Conservation (phyloP, 768 basidiomycete genomes). For the Lactarius deliciosus region DNA sequence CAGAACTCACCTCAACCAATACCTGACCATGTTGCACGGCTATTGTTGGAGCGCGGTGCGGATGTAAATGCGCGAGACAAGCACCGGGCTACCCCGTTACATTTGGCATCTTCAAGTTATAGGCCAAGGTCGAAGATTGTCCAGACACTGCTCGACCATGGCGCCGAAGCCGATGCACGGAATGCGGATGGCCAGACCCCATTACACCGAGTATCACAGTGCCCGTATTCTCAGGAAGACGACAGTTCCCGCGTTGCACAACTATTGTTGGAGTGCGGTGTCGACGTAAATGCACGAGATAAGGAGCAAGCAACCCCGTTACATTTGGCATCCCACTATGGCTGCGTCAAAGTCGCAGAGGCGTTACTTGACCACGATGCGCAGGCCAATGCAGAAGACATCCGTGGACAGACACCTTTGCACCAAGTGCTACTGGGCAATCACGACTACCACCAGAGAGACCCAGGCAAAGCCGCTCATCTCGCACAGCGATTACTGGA, state of each 20-base stretch:
- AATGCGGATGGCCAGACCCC: too few species aligned
- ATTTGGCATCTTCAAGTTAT: background rate
- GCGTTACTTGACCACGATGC: too few species aligned
- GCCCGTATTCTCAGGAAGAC: too few species aligned
- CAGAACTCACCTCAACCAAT: too few species aligned
- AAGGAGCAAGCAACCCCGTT: too few species aligned
- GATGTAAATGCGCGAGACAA: background rate
- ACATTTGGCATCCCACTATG: too few species aligned
- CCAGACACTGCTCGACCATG: background rate
- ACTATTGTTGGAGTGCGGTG: too few species aligned
- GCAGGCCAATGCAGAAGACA: background rate
- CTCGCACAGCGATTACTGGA: background rate
- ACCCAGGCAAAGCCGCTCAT: background rate
- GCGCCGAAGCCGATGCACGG: background rate
- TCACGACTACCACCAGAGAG: background rate
- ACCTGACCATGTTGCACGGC: background rate
- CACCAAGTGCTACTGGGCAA: background rate
- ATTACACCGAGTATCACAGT: too few species aligned
- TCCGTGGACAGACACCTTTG: background rate
- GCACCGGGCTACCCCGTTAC: background rate
- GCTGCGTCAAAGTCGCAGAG: too few species aligned
- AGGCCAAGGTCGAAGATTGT: rapidly evolving
- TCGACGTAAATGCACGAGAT: too few species aligned
- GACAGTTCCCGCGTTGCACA: too few species aligned
- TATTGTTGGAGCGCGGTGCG: background rate